Evolutionary conservation across 495 filamentous ascomycete genomes (phyloP).

Genomic region (Tuber brumale): DNA sequence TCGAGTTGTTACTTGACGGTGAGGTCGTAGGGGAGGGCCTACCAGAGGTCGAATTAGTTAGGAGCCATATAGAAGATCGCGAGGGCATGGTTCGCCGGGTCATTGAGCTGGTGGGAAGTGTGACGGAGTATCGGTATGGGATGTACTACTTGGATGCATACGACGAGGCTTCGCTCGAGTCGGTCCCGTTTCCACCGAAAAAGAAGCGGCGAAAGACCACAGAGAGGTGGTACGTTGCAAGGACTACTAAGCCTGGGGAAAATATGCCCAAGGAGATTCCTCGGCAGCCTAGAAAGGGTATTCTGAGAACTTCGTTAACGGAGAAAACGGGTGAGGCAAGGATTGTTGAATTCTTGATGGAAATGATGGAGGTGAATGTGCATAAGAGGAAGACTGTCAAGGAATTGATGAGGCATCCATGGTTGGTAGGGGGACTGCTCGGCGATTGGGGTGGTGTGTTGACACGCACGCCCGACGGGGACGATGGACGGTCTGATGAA

Average conservation of each 20-base stretch:
- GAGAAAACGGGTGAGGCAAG: constrained; percentile 11
- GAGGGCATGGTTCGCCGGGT: constrained; percentile 29
- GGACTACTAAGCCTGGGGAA: background rate
- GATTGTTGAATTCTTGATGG: constrained; percentile 21
- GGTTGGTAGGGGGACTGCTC: constrained; percentile 32
- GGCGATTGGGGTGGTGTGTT: constrained; percentile 35
- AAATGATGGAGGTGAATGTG: constrained; percentile 34
- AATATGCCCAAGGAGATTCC: background rate
- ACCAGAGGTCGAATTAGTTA: constrained; percentile 30
- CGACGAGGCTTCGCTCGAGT: constrained; percentile 24
- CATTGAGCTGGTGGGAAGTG: constrained; percentile 36
- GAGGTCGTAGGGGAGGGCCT: constrained; percentile 23
- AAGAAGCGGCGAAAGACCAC: constrained; percentile 11
- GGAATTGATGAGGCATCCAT: constrained; percentile 29
- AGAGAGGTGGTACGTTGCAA: constrained; percentile 9
- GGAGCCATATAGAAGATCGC: constrained; percentile 18
- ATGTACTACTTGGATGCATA: constrained; percentile 31
- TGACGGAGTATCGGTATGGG: constrained; percentile 24
- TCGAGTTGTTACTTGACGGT: constrained; percentile 34
- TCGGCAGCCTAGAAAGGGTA: constrained; percentile 9
- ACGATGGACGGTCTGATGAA: constrained; percentile 5
- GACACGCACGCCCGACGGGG: constrained; percentile 2
- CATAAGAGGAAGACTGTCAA: constrained; percentile 22
- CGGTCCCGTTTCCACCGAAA: constrained; percentile 16
- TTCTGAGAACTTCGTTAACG: constrained; percentile 14